Evolutionary conservation across 495 filamentous ascomycete genomes (phyloP).

Genomic region (Penicillium goetzii): DNA sequence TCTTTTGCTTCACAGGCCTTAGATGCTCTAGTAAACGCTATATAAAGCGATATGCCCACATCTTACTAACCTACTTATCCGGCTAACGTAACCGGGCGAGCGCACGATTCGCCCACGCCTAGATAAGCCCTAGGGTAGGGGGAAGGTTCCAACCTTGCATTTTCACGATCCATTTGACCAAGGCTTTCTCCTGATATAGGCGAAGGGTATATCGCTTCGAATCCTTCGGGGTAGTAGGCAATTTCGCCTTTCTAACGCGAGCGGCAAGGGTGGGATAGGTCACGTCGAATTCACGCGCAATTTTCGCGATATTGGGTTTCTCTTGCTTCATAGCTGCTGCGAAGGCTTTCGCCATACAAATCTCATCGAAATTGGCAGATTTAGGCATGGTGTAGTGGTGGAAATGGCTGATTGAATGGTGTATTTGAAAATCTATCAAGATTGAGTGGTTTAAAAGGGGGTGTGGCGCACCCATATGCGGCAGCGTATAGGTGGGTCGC

Average conservation of each 20-base stretch:
- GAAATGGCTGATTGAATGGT: too few relatives aligned
- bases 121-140: background rate
- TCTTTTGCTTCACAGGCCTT: background rate
- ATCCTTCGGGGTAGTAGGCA: background rate
- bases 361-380: background rate
- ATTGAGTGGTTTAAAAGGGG: too few relatives aligned
- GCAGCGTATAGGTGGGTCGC: too few relatives aligned
- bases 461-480: too few relatives aligned
- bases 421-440: too few relatives aligned
- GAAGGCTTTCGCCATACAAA: background rate
- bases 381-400: constrained; percentile 1
- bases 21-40: background rate
- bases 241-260: background rate
- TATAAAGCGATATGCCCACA: background rate
- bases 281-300: constrained; percentile 7
- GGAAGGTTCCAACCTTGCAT: background rate
- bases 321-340: background rate
- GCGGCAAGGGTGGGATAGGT: background rate
- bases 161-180: background rate
- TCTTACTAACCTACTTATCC: background rate
- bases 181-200: background rate
- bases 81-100: background rate
- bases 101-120: background rate
- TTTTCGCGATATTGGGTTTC: background rate
- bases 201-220: background rate